Base-by-base conservation (phyloP, 1,284 basidiomycete genomes). In the Boletus semigastroideus region DNA sequence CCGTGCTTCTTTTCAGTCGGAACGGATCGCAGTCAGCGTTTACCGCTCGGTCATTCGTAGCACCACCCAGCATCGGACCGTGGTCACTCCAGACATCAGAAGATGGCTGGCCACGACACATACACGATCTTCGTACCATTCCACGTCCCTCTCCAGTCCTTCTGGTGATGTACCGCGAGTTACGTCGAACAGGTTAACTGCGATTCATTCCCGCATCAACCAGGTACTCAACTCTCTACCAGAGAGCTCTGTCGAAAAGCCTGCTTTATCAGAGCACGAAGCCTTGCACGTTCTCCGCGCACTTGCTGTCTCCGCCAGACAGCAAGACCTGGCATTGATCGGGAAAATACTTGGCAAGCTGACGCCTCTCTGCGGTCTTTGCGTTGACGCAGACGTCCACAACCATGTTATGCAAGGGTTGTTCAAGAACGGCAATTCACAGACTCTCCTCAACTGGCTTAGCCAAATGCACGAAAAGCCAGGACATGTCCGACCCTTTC, bases 381-480 rank as follows among this genome's bases (percentile, higher is more conserved):
- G 65, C 12, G 72, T 76, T 40, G 74, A 73, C 17, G 59, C 65
- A 22, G 70, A 73, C 27, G 62, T 77, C 33, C 77, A 83, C 62
- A 70, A 70, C 31, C 64, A 69, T 31, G 73, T 84, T 49, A 56
- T 84, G 41, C 71, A 72, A 19, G 74, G 71, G 11, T 63, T 84
- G n/a, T 63, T 77, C 8, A 66, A 72, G 42, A 67, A 71, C 46
- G 73, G 73, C 3, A 74, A 78, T 45, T 42, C 66, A 5, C 69
- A 70, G 44, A 72, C 74, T n/a, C 70, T 78, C 34, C 59, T 73
- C 31, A 65, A 71, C 22, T 84, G 84, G 78, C 64, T 87, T 4
- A 60, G 60, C 40, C 68, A 67, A 20, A 79, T 84, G 72, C 72
- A 76, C 13, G 65, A 68, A 38, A 77, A 76, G 43, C 72, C 81